Evolutionary conservation across 2,329 filamentous ascomycete genomes (phyloP).

Genomic region (Exophiala aquamarina): DNA sequence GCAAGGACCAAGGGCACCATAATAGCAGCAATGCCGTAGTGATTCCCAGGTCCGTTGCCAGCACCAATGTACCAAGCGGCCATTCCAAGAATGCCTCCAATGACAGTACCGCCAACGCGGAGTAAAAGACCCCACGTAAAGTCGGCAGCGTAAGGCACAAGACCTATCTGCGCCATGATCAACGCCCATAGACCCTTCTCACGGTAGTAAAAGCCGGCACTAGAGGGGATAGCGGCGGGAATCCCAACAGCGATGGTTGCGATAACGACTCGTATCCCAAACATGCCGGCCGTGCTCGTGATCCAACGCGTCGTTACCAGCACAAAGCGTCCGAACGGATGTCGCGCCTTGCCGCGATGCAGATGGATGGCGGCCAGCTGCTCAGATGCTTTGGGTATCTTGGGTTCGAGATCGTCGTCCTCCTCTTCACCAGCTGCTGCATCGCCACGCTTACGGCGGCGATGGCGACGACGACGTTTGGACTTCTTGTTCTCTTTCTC

Average conservation of each 20-base stretch:
- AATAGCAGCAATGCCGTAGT: conserved; percentile 50
- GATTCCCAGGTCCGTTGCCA: conserved; percentile 48
- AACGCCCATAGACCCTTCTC: conserved; percentile 55
- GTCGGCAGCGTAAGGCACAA: conserved; percentile 53
- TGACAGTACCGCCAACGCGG: conserved; percentile 44
- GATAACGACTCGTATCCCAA: conserved; percentile 49
- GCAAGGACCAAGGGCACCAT: conserved; percentile 34
- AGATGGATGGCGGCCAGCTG: conserved; percentile 4
- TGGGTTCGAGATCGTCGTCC: conserved; percentile 1
- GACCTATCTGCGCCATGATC: conserved; percentile 51
- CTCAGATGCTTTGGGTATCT: not conserved
- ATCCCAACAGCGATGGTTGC: conserved; percentile 48
- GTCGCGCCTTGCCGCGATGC: conserved; percentile 29
- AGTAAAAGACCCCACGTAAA: conserved; percentile 49
- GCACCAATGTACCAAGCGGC: conserved; percentile 55
- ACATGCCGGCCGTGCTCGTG: conserved; percentile 45
- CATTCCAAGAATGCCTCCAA: conserved; percentile 50
- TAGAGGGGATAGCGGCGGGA: conserved; percentile 42
- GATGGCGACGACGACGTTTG: not conserved
- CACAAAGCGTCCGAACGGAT: conserved; percentile 29
- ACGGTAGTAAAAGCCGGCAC: conserved; percentile 52
- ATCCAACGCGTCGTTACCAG: conserved; percentile 43
- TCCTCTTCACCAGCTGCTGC: not conserved
- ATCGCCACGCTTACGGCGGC: not conserved
- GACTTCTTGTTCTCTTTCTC: not conserved